Evolutionary conservation across 2,329 filamentous ascomycete species (phyloP).

Genomic region (Phialophora chinensis): DNA sequence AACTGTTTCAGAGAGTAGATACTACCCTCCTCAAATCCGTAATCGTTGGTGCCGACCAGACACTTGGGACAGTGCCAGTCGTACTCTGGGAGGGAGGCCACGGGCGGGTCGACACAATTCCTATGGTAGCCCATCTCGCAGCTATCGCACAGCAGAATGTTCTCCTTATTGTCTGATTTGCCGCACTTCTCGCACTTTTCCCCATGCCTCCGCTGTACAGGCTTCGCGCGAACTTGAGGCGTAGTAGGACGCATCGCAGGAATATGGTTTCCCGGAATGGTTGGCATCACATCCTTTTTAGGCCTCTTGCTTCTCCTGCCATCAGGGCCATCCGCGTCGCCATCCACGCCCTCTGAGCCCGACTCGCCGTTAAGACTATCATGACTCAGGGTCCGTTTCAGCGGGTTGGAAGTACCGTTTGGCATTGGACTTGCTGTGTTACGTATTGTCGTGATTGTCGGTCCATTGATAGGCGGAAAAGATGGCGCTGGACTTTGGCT

Average conservation of each 20-base stretch:
- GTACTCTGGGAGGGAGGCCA: constrained; percentile 75
- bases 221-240: constrained; percentile 62
- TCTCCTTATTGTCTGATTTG: constrained; percentile 72
- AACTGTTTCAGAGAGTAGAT: constrained; percentile 95
- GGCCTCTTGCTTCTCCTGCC: constrained; percentile 89
- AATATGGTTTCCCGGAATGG: constrained; percentile 96
- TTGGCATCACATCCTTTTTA: constrained; percentile 77
- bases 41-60: constrained; percentile 93
- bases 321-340: constrained; percentile 66
- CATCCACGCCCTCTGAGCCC: constrained; percentile 50
- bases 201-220: constrained; percentile 62
- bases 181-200: constrained; percentile 86
- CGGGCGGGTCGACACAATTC: constrained; percentile 83
- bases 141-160: constrained; percentile 83
- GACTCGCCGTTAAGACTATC: constrained; percentile 51
- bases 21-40: constrained; percentile 95
- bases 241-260: constrained; percentile 82
- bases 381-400: constrained; percentile 79
- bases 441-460: constrained; percentile 30
- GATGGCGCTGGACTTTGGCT: constrained; percentile 59
- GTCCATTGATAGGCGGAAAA: constrained; percentile 63
- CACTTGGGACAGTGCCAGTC: constrained; percentile 98
- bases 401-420: constrained; percentile 51
- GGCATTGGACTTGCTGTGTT: constrained; percentile 27
- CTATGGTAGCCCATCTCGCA: constrained; percentile 90